Percentiles rank a stretch among this genome's conserved stretches.
Conservation (phyloP, 129 eudicot genomes). For the Escallonia herrerae region DNA sequence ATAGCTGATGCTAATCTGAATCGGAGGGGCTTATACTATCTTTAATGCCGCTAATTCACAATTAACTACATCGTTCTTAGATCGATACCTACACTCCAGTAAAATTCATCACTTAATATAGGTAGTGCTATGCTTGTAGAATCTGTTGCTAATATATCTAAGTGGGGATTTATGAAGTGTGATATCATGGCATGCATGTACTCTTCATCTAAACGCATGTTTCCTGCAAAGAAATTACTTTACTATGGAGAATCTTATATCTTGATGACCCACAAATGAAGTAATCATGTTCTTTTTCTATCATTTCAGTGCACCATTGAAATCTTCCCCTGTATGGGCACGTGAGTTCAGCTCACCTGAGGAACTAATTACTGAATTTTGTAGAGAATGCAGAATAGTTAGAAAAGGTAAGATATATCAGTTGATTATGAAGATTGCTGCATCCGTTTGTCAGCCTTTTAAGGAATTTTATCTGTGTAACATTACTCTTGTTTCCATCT, state of each 20-base stretch:
- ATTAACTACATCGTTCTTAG: too few species aligned
- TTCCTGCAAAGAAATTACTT: not conserved
- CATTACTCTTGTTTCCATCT: conserved; percentile 10
- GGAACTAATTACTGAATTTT: conserved; percentile 95
- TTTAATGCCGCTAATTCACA: not conserved
- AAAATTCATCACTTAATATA: too few species aligned
- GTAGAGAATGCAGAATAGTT: conserved; percentile 97
- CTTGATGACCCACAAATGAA: conserved; percentile 6
- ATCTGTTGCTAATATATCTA: too few species aligned
- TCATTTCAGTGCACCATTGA: conserved; percentile 78
- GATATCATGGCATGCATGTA: too few species aligned
- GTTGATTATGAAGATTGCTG: conserved; percentile 4
- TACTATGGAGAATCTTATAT: not conserved
- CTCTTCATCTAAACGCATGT: not conserved
- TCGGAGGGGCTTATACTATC: not conserved
- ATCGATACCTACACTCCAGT: too few species aligned
- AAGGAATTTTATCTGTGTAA: not conserved
- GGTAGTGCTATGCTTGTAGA: too few species aligned
- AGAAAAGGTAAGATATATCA: conserved; percentile 65
- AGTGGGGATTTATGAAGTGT: too few species aligned
- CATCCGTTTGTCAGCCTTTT: not conserved
- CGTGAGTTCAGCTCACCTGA: conserved; percentile 89
- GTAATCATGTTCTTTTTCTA: conserved; percentile 15
- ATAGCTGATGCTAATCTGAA: not conserved
- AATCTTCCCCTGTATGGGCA: conserved; percentile 94